phyloP scores from a whole-genome alignment of 306 rosid genomes.

The Parietaria judaica region DNA sequence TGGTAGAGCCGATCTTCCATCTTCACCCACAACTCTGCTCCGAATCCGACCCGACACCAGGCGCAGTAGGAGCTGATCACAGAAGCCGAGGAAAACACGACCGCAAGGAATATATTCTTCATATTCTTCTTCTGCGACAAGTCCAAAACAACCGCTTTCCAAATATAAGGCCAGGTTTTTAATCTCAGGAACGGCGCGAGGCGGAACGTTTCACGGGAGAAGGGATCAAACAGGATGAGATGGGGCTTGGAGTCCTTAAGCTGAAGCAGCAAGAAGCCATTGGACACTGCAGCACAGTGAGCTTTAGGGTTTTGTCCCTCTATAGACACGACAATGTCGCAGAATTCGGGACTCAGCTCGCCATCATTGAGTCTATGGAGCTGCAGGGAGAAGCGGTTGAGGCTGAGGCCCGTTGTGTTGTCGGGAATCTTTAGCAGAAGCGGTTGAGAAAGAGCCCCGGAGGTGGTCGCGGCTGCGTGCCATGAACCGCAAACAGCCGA shows the following conservation, averaged over 20 bases:
- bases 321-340: neutral
- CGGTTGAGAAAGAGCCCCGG: neutral
- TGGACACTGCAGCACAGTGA: conserved; percentile 7
- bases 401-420: neutral
- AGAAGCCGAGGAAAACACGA: no score
- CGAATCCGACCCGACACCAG: neutral
- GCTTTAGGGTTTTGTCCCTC: neutral
- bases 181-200: neutral
- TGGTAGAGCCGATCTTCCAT: neutral
- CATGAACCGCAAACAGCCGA: neutral
- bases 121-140: neutral
- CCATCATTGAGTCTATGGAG: neutral
- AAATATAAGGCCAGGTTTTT: neutral
- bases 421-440: neutral
- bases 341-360: neutral
- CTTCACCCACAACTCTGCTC: no score
- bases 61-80: no score
- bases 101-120: no score
- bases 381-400: neutral
- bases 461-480: neutral
- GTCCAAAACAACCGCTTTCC: neutral
- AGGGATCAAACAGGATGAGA: neutral
- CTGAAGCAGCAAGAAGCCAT: conserved; percentile 4
- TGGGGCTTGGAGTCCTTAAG: no score
- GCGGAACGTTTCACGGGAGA: neutral